A percentile compares a stretch with the other conserved stretches of the same genome.
Conservation (phyloP, 257 asterid species). For the Ophiorrhiza pumila region DNA sequence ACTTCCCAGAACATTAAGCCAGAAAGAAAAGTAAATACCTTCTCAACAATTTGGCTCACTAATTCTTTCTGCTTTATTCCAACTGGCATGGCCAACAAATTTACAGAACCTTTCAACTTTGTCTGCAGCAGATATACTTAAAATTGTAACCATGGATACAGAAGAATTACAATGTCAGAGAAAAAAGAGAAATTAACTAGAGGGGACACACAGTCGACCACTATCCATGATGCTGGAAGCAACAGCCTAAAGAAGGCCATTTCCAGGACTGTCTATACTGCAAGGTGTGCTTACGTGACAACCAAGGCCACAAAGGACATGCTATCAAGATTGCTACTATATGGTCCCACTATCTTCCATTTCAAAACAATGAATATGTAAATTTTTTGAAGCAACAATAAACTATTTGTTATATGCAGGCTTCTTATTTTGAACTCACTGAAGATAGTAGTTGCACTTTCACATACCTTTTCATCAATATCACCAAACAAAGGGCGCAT, state of each 20-base stretch:
- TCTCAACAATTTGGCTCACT: slow-evolving; percentile 57
- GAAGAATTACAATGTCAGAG: neutral
- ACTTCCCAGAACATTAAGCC: neutral
- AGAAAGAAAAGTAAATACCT: slow-evolving; percentile 38
- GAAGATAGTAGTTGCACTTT: neutral
- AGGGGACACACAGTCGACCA: neutral
- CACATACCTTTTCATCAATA: slow-evolving; percentile 34
- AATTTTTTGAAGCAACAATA: neutral
- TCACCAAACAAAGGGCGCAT: slow-evolving; percentile 66
- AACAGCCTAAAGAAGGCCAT: too few species aligned
- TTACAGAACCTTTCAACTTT: slow-evolving; percentile 26
- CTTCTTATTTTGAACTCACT: neutral
- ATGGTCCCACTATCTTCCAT: neutral
- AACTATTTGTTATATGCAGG: neutral
- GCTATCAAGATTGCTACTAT: neutral
- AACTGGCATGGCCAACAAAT: slow-evolving; percentile 72
- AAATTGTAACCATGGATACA: slow-evolving; percentile 14
- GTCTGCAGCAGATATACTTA: slow-evolving; percentile 35
- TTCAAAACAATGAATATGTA: neutral
- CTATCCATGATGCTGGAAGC: neutral
- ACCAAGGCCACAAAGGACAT: neutral
- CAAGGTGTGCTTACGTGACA: neutral
- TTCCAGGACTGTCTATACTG: neutral
- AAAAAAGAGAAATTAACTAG: neutral
- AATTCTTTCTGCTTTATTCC: slow-evolving; percentile 68